These are phyloP conservation scores for Circinella umbellata DNA, from an alignment of 371 early-diverging fungal species.

Conservation along the genomic window DNA sequence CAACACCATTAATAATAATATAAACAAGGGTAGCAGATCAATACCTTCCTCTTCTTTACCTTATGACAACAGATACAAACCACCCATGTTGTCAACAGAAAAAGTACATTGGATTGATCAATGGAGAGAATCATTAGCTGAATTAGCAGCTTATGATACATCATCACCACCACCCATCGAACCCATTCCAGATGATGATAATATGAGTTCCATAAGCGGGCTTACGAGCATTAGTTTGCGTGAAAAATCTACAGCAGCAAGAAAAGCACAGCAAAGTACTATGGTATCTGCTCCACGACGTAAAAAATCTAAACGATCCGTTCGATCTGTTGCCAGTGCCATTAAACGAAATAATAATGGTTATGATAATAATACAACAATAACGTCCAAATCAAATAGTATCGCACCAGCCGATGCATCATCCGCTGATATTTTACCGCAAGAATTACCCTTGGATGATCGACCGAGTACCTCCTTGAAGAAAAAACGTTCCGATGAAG, in stretches of 20 bases:
- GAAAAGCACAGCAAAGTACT: slow-evolving; percentile 1
- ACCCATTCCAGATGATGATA: slow-evolving; percentile 50
- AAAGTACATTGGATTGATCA: slow-evolving; percentile 49
- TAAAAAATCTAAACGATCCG: slow-evolving; percentile 20
- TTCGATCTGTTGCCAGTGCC: slow-evolving; percentile 6
- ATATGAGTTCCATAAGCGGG: slow-evolving; percentile 38
- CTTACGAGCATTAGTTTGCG: slow-evolving; percentile 52
- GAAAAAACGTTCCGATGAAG: slow-evolving; percentile 49
- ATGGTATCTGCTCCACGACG: slow-evolving; percentile 4
- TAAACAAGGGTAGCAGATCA: background rate
- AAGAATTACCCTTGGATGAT: slow-evolving; percentile 33
- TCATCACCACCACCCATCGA: slow-evolving; percentile 49
- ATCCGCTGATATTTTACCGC: slow-evolving; percentile 11
- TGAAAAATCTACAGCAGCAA: slow-evolving; percentile 10
- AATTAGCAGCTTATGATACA: slow-evolving; percentile 37
- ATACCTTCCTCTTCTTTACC: background rate
- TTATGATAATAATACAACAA: too few species aligned
- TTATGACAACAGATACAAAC: slow-evolving; percentile 20
- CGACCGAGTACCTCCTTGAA: slow-evolving; percentile 29
- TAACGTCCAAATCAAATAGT: slow-evolving; percentile 20
- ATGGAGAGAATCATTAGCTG: slow-evolving; percentile 53
- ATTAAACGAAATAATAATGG: slow-evolving; percentile 2
- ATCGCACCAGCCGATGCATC: slow-evolving; percentile 27
- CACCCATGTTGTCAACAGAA: slow-evolving; percentile 38
- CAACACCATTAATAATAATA: background rate